phyloP scores from a whole-genome alignment of 352 stramenopile genomes.

The Blastocystis sp. region DNA sequence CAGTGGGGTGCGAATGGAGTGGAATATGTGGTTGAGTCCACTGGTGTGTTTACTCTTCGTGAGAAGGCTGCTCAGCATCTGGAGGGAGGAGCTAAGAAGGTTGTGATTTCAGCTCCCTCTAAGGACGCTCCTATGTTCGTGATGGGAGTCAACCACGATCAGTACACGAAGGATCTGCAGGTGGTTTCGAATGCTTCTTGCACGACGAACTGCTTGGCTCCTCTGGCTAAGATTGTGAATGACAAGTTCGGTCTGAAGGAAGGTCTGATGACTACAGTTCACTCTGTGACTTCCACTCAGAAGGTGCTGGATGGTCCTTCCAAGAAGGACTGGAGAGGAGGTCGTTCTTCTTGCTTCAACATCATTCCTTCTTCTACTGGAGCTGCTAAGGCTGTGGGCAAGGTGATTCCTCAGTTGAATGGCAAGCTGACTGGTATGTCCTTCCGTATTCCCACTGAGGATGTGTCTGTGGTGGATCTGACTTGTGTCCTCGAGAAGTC shows the following conservation, averaged over 20 bases:
- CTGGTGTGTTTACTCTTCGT: conserved; percentile 80
- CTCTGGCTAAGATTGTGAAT: conserved; percentile 95
- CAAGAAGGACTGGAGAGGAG: conserved; percentile 95
- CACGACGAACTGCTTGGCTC: conserved; percentile 97
- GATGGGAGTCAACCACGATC: conserved; percentile 93
- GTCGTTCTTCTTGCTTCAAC: conserved; percentile 93
- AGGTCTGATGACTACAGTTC: conserved; percentile 96
- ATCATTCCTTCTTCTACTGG: conserved; percentile 97
- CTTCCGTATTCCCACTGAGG: conserved; percentile 83
- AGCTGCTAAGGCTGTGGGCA: conserved; percentile 95
- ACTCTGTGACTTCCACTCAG: conserved; percentile 95
- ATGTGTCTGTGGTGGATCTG: conserved; percentile 85
- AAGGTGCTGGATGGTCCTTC: conserved; percentile 93
- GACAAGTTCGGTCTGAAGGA: conserved; percentile 96
- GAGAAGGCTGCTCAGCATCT: conserved; percentile 88
- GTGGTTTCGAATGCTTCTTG: conserved; percentile 97
- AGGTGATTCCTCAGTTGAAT: conserved; percentile 91
- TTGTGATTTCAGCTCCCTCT: conserved; percentile 93
- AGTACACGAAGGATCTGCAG: conserved; percentile 88
- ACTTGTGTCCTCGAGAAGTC: conserved; percentile 79
- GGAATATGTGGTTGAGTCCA: conserved; percentile 91
- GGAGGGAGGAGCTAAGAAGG: conserved; percentile 87
- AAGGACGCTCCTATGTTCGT: conserved; percentile 96
- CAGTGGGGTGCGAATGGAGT: conserved; percentile 83
- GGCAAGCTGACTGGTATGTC: conserved; percentile 87